Evolutionary conservation across 306 rosid species (phyloP).

Genomic region (Mimosa bimucronata): DNA sequence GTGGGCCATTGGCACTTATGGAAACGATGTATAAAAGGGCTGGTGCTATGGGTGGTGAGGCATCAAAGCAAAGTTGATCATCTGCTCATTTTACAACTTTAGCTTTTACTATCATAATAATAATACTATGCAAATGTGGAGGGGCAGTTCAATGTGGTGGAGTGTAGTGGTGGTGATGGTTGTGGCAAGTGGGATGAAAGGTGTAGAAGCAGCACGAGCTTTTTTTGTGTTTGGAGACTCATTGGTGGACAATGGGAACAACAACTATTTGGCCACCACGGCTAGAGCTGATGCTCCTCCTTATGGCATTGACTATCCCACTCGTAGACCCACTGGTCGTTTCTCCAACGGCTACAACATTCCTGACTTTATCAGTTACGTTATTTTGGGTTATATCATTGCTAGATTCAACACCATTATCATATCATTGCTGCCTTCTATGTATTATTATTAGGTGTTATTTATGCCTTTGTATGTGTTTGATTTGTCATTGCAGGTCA

Average conservation of each 20-base stretch:
- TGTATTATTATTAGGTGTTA: too few relatives aligned
- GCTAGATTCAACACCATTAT: too few relatives aligned
- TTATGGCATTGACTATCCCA: constrained; percentile 79
- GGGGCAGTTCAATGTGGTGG: constrained; percentile 16
- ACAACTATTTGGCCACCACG: constrained; percentile 68
- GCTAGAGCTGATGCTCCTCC: constrained; percentile 76
- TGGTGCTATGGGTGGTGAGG: not conserved
- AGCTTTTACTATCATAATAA: not conserved
- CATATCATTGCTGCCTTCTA: too few relatives aligned
- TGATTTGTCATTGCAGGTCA: constrained; percentile 46
- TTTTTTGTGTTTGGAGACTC: constrained; percentile 89
- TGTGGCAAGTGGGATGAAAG: constrained; percentile 28
- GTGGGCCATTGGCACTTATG: constrained; percentile 13
- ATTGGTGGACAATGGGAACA: constrained; percentile 79
- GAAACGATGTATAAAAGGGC: not conserved
- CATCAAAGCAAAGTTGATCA: not conserved
- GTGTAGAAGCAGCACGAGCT: constrained; percentile 64
- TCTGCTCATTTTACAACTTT: not conserved
- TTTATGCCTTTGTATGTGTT: too few relatives aligned
- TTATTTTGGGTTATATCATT: too few relatives aligned
- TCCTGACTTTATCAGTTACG: constrained; percentile 75
- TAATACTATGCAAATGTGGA: not conserved
- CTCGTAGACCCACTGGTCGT: constrained; percentile 74
- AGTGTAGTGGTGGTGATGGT: not conserved
- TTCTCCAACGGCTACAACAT: constrained; percentile 84